Percentiles rank a stretch among this genome's conserved stretches.
phyloP scores from a whole-genome alignment of 2,329 filamentous ascomycete species.

The Thermothelomyces thermophilus region DNA sequence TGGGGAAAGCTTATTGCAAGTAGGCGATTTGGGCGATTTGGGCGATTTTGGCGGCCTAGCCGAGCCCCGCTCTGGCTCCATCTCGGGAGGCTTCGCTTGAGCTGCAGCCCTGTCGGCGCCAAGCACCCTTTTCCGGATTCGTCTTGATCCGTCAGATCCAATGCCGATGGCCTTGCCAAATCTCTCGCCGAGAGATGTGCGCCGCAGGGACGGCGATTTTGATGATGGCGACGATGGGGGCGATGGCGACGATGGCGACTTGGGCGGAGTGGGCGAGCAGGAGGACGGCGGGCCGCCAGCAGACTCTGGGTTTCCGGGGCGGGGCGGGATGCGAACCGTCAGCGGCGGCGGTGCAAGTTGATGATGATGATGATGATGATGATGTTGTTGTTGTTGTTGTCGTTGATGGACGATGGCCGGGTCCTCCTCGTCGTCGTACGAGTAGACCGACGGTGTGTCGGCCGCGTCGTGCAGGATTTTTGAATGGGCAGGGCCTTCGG shows the following conservation, averaged over 20 bases:
- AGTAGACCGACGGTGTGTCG: conserved; percentile 30
- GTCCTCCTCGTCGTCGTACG: conserved; percentile 21
- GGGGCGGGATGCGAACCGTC: conserved; percentile 16
- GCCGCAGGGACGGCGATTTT: too few species aligned
- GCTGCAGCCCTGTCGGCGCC: conserved; percentile 22
- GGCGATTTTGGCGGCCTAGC: conserved; percentile 25
- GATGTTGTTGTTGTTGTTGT: too few species aligned
- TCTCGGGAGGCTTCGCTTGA: conserved; percentile 12
- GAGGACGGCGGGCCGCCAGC: background rate
- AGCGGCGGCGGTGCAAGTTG: conserved; percentile 13
- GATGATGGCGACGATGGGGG: conserved; percentile 13
- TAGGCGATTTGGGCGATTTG: conserved; percentile 25
- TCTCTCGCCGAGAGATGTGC: conserved; percentile 15
- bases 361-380: too few species aligned
- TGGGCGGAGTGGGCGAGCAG: conserved; percentile 7
- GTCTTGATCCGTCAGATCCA: conserved; percentile 15
- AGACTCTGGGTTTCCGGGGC: conserved; percentile 10
- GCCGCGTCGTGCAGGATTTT: conserved; percentile 23
- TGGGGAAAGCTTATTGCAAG: conserved; percentile 16
- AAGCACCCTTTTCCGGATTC: conserved; percentile 23
- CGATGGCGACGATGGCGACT: conserved; percentile 10
- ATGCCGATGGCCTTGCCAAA: conserved; percentile 21
- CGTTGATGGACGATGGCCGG: background rate
- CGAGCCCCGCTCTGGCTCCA: conserved; percentile 19
- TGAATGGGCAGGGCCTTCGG: conserved; percentile 21